Base-by-base conservation (phyloP, 2,329 filamentous ascomycete genomes). In the Cladosporium sphaerospermum region DNA sequence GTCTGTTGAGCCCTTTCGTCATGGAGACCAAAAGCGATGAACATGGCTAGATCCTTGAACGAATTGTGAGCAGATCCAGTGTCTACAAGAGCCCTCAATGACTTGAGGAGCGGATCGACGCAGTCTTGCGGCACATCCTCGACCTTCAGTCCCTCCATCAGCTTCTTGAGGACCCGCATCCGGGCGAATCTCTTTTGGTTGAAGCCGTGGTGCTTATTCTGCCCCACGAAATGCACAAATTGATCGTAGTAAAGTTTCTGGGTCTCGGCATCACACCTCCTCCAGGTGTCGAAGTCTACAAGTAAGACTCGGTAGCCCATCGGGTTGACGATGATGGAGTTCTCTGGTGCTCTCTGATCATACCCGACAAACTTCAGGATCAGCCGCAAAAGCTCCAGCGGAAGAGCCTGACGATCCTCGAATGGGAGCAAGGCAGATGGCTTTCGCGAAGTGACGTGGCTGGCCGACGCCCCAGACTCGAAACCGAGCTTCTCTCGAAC, bases 251-350 rank as follows among this genome's bases (percentile, higher is more conserved):
- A 99, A 19, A 96, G 76, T 62, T 87, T 85, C 64, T 96, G 89
- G 0, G 91, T 88, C 14, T 84, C 78, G 4, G 82, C 67, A 33
- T 88, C 85, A 18, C 87, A 88, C 69, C 83, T 85, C 59, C 92
- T 82, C 93, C 93, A 99, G 16, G 92, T 86, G 63, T 96, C 92
- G 59, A 95, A 82, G 69, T 99, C 93, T 51, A 97, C 88, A 28
- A 99, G 78, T 14, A 99, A 76, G 33, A 96, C 85, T 43, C 93
- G 85, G 70, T 97, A 99, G 3, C 92, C 93, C 57, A 99, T 78
- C 0, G 93, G 92, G 62, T 99, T 99, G 61, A 95, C 88, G 66
- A 99, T 95, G 62, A 96, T 88, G 1, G 92, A 96, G 54, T 92
- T 85, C 54, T 89, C 82, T 0, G 90, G 88, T 33, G 84, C 78